Base-by-base conservation (phyloP, 2,329 filamentous ascomycete species). In the Botryotinia convoluta region DNA sequence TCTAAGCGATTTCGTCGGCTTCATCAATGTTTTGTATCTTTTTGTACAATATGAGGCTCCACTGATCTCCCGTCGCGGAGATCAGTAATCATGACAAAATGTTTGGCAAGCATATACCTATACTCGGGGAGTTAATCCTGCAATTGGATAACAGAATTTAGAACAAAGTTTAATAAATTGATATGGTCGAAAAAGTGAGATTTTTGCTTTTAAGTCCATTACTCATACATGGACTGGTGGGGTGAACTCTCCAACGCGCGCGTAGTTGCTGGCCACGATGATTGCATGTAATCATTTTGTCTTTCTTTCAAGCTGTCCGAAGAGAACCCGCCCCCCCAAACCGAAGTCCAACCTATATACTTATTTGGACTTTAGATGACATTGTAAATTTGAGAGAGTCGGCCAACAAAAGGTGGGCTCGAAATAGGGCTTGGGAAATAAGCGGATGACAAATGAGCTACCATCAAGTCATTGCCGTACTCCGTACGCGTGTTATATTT, bases 1-100 rank as follows among this genome's bases (percentile, higher is more conserved):
- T 18, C n/a, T 32, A 69, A 57, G 35, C 65, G 64, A 54, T 16
- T 16, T 39, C 64, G 48, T 68, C 48, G 7, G 39, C 16, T 48
- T 48, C 42, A 48, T n/a, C 20, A n/a, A 29, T 54, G 48, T 37
- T 68, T 68, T 20, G 32, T 51, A 54, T 57, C 39, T 29, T 54
- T 57, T 57, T 57, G 51, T 29, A 57, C 51, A 29, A 12, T 64
- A 3, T 26, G 5, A 22, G 37, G 65, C 35, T 69, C 65, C 65
- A 69, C 65, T 69, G 65, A 42, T 44, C 65, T 69, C 65, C 65
- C 48, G 54, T 6, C 48, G 39, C 12, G 65, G 37, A 44, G 65
- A 69, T 69, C 65, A 69, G 65, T 57, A 57, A 69, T 51, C 63
- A 65, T 59, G 37, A 59, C 48, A 59, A 29, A 69, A 32, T 18